Base-by-base conservation (phyloP, 208 protist genomes). In the Phytomonas sp. region DNA sequence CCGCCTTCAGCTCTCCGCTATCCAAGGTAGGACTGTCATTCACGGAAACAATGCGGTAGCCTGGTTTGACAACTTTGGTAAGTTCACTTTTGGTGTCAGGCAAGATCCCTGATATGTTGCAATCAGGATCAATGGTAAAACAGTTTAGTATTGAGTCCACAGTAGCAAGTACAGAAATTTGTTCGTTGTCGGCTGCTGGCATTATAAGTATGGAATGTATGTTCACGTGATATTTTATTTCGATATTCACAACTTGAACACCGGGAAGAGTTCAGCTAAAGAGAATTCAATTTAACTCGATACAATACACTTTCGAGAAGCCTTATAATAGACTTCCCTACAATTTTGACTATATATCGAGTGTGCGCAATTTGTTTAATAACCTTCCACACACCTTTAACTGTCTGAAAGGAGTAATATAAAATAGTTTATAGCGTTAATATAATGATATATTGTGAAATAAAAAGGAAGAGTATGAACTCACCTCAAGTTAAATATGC, bases 71-170 rank as follows among this genome's bases (percentile, higher is more conserved):
- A 59, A 42, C 66, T 60, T 40, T 73, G 37, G 45, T 37, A 32
- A 93, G 67, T 40, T 83, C 75, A 12, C 34, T 61, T n/a, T 70
- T 67, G 6, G 79, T 65, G 33, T 77, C 75, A 26, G 49, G 70
- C 52, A 84, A 69, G 32, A 86, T 62, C 2, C 67, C 66, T 8
- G 82, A 76, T 29, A 94, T 77, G n/a, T 74, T 77, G 73, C 88
- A 91, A 69, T 91, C 84, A 5, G 88, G 77, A 19, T 71, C 77
- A 40, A 94, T 81, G 45, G 61, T 60, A 36, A 91, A 77, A 65
- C 76, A 88, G 45, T 88, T 74, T 31, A 93, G 60, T 16, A 68
- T 72, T 63, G 87, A 75, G 49, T 84, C 79, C 10, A 75, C 86
- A 11, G 81, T 86, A 33, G 64, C 60, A 32, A 93, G 63, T 8